Base-by-base conservation (phyloP, 768 basidiomycete genomes). In the Coprinellus micaceus region DNA sequence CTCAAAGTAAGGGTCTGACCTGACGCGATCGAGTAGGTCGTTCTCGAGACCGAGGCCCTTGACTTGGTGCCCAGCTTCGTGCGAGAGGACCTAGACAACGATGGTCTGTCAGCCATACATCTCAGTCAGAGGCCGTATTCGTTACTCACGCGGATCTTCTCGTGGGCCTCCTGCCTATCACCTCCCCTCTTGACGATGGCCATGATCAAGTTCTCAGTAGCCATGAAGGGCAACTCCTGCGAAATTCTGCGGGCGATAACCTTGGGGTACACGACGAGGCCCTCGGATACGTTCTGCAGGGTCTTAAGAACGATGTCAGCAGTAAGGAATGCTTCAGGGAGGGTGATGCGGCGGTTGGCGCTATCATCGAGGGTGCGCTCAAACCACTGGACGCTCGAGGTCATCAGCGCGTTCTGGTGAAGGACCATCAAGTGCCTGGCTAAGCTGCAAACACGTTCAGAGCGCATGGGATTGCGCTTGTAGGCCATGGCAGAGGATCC, bases 191-290 rank as follows among this genome's bases (percentile, higher is more conserved):
- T 97, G 60, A 98, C 97, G 41, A 99, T 84, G 1, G 94, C 94
- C 97, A 99, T 98, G 74, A 98, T 98, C 72, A 99, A 82, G 71
- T 99, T 99, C 73, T 99, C 97, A 1, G 97, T 99, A 3, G 96
- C 94, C 97, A 99, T 98, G 82, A 98, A 98, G 1, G 97, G 97
- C 30, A 99, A 81, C 70, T 99, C 97, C 70, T 98, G 92, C 2
- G 85, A 71, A 69, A 99, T 95, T 36, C 93, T 86, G 40, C 94
- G 84, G 10, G 82, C 91, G 61, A 99, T 98, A 58, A 99, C 96
- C 69, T 84, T 88, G 10, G 97, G 97, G 71, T 98, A 98, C 54
- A 99, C 95, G n/a, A 98, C 94, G n/a, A 99, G 81, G 0, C 96
- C 97, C 73, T 98, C 97, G 2, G 90, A 91, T 65, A 99, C 88